Evolutionary conservation across 352 stramenopile genomes (phyloP).

Genomic region (Phytophthora fragariaefolia): DNA sequence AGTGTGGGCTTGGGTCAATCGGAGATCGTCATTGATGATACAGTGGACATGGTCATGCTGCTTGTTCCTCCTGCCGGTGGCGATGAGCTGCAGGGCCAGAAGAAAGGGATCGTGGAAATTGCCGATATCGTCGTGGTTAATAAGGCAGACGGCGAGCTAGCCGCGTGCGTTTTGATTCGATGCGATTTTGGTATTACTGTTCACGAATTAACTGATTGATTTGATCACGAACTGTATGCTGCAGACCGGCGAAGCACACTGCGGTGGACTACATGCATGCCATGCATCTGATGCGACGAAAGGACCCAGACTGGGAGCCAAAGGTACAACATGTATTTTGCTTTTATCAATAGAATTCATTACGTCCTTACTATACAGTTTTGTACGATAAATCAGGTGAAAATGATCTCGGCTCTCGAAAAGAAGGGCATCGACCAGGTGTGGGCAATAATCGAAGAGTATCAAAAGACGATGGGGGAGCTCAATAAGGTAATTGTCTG

Average conservation of each 20-base stretch:
- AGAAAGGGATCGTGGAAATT: constrained; percentile 99
- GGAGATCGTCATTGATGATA: constrained; percentile 97
- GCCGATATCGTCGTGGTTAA: constrained; percentile 98
- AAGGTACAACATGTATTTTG: constrained; percentile 38
- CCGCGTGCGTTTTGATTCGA: constrained; percentile 36
- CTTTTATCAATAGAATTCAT: neutral
- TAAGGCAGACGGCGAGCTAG: constrained; percentile 95
- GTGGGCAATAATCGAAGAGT: constrained; percentile 70
- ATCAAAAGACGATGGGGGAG: constrained; percentile 59
- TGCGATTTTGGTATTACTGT: too few relatives aligned
- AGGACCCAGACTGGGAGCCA: constrained; percentile 84
- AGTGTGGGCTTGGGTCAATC: constrained; percentile 98
- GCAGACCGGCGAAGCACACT: constrained; percentile 72
- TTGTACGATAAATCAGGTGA: too few relatives aligned
- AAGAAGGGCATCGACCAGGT: constrained; percentile 78
- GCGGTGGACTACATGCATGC: constrained; percentile 83
- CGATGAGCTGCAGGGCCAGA: constrained; percentile 97
- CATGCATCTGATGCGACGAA: constrained; percentile 83
- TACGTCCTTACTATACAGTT: too few relatives aligned
- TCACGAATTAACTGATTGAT: too few relatives aligned
- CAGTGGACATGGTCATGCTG: constrained; percentile 97
- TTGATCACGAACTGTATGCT: constrained; percentile 2
- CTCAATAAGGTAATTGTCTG: constrained; percentile 51
- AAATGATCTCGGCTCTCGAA: constrained; percentile 73
- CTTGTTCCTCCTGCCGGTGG: constrained; percentile 95